A percentile compares a stretch with the other conserved stretches of the same genome.
Evolutionary conservation across 2,329 filamentous ascomycete genomes (phyloP).

Genomic region (Microcyclosporella mali): DNA sequence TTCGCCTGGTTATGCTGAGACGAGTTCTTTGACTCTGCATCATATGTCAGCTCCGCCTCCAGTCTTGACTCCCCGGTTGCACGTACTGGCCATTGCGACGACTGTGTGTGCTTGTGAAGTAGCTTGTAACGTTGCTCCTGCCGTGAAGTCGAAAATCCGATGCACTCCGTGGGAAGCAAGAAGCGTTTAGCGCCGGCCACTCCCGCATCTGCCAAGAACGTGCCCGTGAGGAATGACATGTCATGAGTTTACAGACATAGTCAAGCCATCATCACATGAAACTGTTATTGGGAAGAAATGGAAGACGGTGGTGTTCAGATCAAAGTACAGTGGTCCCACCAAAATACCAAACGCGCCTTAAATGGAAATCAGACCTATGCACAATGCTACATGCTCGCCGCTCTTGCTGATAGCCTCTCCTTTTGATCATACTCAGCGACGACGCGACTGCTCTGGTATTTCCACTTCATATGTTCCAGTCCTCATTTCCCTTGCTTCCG

Average conservation of each 20-base stretch:
- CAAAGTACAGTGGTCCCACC: constrained; percentile 18
- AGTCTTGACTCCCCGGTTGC: neutral
- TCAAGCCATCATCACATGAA: too few relatives aligned
- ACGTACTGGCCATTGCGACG: constrained; percentile 65
- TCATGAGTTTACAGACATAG: too few relatives aligned
- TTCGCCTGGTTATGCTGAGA: constrained; percentile 97
- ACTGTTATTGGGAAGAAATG: neutral
- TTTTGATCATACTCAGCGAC: constrained; percentile 13
- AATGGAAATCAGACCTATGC: constrained; percentile 15
- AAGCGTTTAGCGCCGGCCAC: too few relatives aligned
- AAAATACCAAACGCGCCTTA: constrained; percentile 17
- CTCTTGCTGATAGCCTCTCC: constrained; percentile 10
- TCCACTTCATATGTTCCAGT: constrained; percentile 6
- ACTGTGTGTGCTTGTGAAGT: constrained; percentile 9
- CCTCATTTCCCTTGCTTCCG: constrained; percentile 2
- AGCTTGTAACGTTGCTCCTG: constrained; percentile 1
- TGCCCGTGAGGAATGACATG: too few relatives aligned
- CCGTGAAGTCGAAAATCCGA: constrained; percentile 3
- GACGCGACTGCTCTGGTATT: constrained; percentile 17
- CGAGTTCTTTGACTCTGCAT: constrained; percentile 97
- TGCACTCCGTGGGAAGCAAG: neutral
- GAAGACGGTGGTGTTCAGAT: constrained; percentile 11
- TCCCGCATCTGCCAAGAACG: too few relatives aligned
- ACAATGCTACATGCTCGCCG: constrained; percentile 20
- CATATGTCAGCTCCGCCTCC: constrained; percentile 13